Evolutionary conservation across 1,284 basidiomycete species (phyloP).

Genomic region (Kwoniella shivajii): DNA sequence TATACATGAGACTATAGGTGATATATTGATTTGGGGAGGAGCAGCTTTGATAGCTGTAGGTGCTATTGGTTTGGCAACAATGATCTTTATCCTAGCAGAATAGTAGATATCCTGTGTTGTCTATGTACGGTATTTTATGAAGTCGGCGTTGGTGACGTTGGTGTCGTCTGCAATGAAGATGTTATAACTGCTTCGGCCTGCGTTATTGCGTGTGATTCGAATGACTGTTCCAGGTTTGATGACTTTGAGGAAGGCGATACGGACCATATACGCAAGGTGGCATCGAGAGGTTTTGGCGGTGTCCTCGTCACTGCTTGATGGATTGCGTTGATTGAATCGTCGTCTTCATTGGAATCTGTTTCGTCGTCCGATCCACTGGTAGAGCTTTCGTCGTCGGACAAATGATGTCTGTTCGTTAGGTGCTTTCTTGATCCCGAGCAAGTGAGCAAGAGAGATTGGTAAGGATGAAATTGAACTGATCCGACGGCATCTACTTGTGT

Average conservation of each 20-base stretch:
- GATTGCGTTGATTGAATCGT: background rate
- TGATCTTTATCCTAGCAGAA: slow-evolving; percentile 1
- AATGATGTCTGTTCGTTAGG: background rate
- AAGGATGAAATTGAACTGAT: slow-evolving; percentile 49
- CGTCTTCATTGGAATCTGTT: background rate
- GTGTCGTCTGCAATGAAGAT: too few relatives aligned
- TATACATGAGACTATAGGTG: slow-evolving; percentile 37
- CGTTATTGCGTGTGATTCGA: too few relatives aligned
- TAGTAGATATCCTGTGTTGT: background rate
- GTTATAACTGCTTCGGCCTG: too few relatives aligned
- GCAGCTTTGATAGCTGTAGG: slow-evolving; percentile 23
- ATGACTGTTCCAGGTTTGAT: too few relatives aligned
- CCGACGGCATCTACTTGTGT: slow-evolving; percentile 38
- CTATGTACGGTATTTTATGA: background rate
- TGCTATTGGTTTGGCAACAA: slow-evolving; percentile 12
- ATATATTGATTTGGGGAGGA: slow-evolving; percentile 41
- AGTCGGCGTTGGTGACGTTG: too few relatives aligned
- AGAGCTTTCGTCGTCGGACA: background rate
- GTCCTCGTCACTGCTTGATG: background rate
- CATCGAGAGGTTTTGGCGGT: background rate
- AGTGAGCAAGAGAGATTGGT: slow-evolving; percentile 39
- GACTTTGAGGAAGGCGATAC: too few relatives aligned
- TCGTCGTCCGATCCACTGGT: background rate
- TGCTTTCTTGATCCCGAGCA: slow-evolving; percentile 36
- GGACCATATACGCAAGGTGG: slow-evolving; percentile 16